These are phyloP conservation scores for Scleroderma citrinum DNA, from an alignment of 768 basidiomycete species.

Conservation along the genomic window DNA sequence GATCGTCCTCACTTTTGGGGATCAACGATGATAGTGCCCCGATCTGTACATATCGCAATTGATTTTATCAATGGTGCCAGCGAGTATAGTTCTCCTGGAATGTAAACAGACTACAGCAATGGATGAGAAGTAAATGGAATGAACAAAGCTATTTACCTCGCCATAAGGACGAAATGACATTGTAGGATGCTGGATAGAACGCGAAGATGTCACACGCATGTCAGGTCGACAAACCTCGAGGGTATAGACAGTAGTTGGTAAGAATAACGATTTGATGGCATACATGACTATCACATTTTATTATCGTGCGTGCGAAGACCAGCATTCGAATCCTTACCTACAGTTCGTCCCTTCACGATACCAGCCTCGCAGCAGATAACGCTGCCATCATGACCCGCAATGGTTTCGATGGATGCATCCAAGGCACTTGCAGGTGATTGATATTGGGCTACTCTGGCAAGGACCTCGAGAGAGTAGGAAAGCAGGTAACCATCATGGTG, in stretches of 20 bases:
- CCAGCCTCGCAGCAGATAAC: conserved; percentile 62
- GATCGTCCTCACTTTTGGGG: conserved; percentile 54
- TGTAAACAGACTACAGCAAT: conserved; percentile 48
- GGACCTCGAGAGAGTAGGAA: conserved; percentile 67
- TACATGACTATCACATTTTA: conserved; percentile 51
- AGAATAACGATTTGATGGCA: conserved; percentile 47
- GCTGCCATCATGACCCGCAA: conserved; percentile 47
- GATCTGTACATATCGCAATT: conserved; percentile 59
- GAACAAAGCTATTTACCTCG: conserved; percentile 43
- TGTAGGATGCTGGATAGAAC: conserved; percentile 19
- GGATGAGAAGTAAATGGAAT: background rate
- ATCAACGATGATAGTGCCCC: conserved; percentile 60
- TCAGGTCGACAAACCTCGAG: conserved; percentile 50
- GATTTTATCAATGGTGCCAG: conserved; percentile 56
- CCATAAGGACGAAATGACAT: conserved; percentile 58
- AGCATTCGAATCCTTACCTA: conserved; percentile 40
- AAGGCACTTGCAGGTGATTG: conserved; percentile 41
- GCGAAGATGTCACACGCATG: conserved; percentile 30
- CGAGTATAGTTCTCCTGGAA: conserved; percentile 66
- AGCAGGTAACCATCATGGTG: conserved; percentile 52
- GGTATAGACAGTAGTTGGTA: conserved; percentile 55
- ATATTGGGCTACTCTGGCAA: conserved; percentile 53
- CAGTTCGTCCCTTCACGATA: conserved; percentile 43
- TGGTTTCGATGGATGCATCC: conserved; percentile 54
- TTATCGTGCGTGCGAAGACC: conserved; percentile 3